Evolutionary conservation across 1,284 basidiomycete genomes (phyloP), one percentile per base, ranked within the genome.

Genomic region (Ustilago vetiveriae): DNA sequence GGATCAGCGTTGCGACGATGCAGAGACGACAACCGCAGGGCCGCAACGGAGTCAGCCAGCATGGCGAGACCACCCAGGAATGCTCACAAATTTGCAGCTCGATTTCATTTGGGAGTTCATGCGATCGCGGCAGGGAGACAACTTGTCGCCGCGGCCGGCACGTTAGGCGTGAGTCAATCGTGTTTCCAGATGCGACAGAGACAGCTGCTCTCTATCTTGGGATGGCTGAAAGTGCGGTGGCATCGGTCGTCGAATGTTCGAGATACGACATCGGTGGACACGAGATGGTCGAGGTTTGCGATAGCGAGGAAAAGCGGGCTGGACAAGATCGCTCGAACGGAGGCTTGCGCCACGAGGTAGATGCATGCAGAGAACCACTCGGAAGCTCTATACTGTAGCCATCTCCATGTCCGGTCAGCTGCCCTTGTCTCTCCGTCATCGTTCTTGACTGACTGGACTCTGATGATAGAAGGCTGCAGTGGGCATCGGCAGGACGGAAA

Each of bases 231-330:
- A n/a, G 13, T 35, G 16, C 11, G 7, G 13, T 16, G 33, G 17
- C 8, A 37, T 37, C 36, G 36, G 36, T 13, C 17, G 17, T 37
- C 19, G 36, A 21, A n/a, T 19, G 8, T 37, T 13, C 19, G n/a
- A 21, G 19, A n/a, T n/a, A 9, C 36, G 36, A 37, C 36, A 19
- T 13, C 36, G 9, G 36, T 21, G 36, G 6, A 7, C 19, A 21
- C 19, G 36, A 37, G 8, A 7, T 37, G 17, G 36, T 37, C 36
- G 36, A 37, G 7, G 21, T 7, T 23, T 13, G 19, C 32, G 14
- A 16, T 27, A 36, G 48, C 39, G 39, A 50, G 39, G 35, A 50
- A 50, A 24, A 49, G 38, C 38, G 41, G 30, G 14, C 47, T 27
- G 26, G n/a, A 49, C 3, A 13, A 3, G 8, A 16, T 35, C 16